Conservation (phyloP, 139 green algal species). For the Volvox reticuliferus region DNA sequence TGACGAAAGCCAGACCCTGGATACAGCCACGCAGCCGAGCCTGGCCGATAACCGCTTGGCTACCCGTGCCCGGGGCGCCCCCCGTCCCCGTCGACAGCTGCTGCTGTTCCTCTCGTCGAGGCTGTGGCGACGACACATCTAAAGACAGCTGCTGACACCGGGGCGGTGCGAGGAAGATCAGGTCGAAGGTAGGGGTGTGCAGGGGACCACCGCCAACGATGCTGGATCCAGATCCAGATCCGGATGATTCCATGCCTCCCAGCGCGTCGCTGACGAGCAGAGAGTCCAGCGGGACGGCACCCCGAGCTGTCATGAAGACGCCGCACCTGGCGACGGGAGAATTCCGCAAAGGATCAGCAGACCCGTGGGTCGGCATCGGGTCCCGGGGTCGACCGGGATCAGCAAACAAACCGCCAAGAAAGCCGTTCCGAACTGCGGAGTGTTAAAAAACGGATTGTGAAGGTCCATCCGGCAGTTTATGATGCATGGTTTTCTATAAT, state of each 20-base stretch:
- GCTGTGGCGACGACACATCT: neutral
- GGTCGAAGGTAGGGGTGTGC: conserved; percentile 15
- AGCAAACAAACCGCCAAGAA: too few species aligned
- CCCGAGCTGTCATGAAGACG: conserved; percentile 19
- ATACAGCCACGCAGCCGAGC: conserved; percentile 52
- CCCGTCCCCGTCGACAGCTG: conserved; percentile 4
- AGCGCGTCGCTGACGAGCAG: neutral
- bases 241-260: neutral
- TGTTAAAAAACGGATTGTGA: too few species aligned
- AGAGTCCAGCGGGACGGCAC: neutral
- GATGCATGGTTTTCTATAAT: too few species aligned
- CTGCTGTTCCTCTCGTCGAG: too few species aligned
- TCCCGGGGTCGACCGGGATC: too few species aligned
- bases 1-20: conserved; percentile 53
- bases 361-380: too few species aligned
- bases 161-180: neutral
- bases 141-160: conserved; percentile 3
- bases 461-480: too few species aligned
- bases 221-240: neutral
- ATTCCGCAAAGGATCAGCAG: neutral
- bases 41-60: conserved; percentile 24
- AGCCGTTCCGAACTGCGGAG: too few species aligned
- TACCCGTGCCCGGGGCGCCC: too few species aligned
- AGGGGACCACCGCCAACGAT: neutral
- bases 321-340: neutral